Conservation (phyloP, 2,329 filamentous ascomycete genomes). For the Stagonosporopsis rhizophila region DNA sequence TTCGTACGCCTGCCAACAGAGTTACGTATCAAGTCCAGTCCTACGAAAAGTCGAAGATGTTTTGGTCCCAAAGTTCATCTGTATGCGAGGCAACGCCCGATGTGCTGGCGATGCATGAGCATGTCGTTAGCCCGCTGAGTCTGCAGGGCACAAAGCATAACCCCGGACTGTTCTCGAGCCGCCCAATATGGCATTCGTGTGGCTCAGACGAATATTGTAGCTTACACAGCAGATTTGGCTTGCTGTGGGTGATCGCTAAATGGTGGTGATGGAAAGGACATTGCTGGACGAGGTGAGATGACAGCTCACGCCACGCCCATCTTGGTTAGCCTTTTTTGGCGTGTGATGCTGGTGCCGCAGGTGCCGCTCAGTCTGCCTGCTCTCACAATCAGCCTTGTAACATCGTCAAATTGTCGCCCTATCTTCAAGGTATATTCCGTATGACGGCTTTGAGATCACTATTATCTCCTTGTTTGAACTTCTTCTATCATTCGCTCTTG, state of each 20-base stretch:
- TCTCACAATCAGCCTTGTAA: neutral
- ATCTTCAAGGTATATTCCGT: neutral
- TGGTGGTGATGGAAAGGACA: neutral
- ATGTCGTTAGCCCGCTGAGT: neutral
- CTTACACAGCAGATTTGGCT: neutral
- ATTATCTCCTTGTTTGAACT: neutral
- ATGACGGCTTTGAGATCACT: neutral
- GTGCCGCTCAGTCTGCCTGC: neutral
- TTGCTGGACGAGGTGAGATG: neutral
- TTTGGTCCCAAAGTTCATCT: neutral
- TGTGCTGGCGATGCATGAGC: constrained; percentile 13
- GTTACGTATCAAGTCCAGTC: neutral
- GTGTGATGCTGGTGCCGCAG: neutral
- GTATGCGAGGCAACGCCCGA: neutral
- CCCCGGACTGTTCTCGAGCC: neutral
- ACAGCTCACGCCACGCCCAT: neutral
- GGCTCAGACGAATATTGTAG: neutral
- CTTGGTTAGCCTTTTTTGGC: neutral
- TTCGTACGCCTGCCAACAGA: neutral
- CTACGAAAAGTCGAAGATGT: neutral
- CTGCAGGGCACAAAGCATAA: neutral
- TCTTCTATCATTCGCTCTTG: neutral
- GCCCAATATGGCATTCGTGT: neutral
- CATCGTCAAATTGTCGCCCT: neutral
- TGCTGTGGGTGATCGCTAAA: neutral